A percentile compares a stretch with the other conserved stretches of the same genome.
These are phyloP conservation scores for Fusarium longipes DNA, from an alignment of 2,329 filamentous ascomycete genomes.

Conservation along the genomic window DNA sequence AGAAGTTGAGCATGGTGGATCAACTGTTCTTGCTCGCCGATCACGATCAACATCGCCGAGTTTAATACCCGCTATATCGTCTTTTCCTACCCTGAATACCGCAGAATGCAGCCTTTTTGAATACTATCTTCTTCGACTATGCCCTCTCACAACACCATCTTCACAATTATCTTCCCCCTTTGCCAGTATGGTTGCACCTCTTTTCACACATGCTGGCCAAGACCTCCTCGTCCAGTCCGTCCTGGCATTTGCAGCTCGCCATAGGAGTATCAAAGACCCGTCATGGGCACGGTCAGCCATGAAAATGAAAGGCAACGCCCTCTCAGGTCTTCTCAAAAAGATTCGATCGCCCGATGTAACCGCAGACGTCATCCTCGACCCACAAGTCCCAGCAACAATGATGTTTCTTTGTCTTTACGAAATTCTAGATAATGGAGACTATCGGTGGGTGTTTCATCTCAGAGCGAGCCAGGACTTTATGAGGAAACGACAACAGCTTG, in stretches of 20 bases:
- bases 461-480: constrained; percentile 61
- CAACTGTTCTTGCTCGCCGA: constrained; percentile 1
- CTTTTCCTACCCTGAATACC: constrained; percentile 21
- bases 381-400: constrained; percentile 40
- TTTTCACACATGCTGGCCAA: constrained; percentile 36
- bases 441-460: constrained; percentile 60
- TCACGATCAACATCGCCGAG: not conserved
- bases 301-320: constrained; percentile 38
- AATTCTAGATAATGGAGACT: constrained; percentile 39
- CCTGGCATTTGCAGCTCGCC: constrained; percentile 37
- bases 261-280: constrained; percentile 33
- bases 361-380: constrained; percentile 31
- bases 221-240: constrained; percentile 36
- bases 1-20: not conserved
- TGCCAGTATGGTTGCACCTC: constrained; percentile 33
- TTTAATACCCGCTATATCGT: constrained; percentile 15
- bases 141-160: constrained; percentile 40
- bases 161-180: constrained; percentile 33
- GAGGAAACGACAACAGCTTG: constrained; percentile 49
- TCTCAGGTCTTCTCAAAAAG: not conserved
- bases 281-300: constrained; percentile 32
- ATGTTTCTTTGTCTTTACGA: constrained; percentile 44
- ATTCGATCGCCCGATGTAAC: constrained; percentile 25
- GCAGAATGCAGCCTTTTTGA: constrained; percentile 32
- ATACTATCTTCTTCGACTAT: constrained; percentile 39